These are phyloP conservation scores for Xerocomellus chrysenteron DNA, from an alignment of 768 basidiomycete genomes.

Conservation along the genomic window DNA sequence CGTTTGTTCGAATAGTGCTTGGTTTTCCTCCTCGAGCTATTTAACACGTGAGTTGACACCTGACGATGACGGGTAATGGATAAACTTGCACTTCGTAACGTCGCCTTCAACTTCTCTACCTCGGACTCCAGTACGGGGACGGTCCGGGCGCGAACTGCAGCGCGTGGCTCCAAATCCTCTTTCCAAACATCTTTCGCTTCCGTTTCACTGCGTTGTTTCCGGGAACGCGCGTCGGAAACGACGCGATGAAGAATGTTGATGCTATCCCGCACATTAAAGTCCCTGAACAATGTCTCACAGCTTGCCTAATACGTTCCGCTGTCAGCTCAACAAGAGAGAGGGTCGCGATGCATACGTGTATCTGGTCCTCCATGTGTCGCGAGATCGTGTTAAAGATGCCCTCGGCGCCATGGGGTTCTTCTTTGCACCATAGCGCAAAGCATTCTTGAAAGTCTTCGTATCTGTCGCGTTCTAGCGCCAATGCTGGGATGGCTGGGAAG, in stretches of 20 bases:
- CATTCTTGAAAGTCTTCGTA: conserved; percentile 60
- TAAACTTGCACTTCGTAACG: conserved; percentile 36
- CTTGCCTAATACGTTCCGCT: conserved; percentile 48
- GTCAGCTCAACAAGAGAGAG: neutral
- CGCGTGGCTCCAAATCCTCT: conserved; percentile 59
- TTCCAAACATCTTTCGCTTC: conserved; percentile 60
- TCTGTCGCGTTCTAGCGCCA: conserved; percentile 24
- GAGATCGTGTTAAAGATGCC: conserved; percentile 66
- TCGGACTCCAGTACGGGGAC: conserved; percentile 55
- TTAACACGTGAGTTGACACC: neutral
- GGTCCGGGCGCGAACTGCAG: conserved; percentile 61
- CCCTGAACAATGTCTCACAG: conserved; percentile 65
- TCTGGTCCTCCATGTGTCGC: conserved; percentile 68
- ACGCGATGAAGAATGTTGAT: conserved; percentile 70
- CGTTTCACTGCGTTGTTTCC: conserved; percentile 43
- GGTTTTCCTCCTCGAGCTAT: conserved; percentile 62
- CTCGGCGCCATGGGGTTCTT: conserved; percentile 60
- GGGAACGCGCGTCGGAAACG: conserved; percentile 63
- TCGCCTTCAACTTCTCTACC: conserved; percentile 37
- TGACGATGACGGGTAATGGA: neutral
- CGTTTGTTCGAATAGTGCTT: conserved; percentile 44
- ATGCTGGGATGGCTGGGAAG: neutral
- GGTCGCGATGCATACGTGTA: conserved; percentile 31
- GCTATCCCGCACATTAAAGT: conserved; percentile 65
- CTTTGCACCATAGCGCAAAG: conserved; percentile 63